These are phyloP conservation scores for Podospora pseudocomata DNA, from an alignment of 495 filamentous ascomycete species.

Conservation along the genomic window DNA sequence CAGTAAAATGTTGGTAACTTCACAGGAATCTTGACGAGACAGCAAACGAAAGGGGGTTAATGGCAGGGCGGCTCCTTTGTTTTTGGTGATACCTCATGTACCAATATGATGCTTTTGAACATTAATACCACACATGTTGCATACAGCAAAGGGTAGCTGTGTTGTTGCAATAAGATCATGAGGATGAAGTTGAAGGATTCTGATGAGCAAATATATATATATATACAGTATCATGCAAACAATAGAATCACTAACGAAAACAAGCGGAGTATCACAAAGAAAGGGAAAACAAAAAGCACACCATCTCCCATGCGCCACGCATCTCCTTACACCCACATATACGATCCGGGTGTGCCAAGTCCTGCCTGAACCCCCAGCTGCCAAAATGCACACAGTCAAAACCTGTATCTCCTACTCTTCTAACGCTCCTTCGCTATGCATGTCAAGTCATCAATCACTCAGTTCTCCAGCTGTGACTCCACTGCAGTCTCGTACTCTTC, in stretches of 20 bases:
- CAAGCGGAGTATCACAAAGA: background rate
- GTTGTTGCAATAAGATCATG: background rate
- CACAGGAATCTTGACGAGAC: too few species aligned
- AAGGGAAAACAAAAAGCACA: background rate
- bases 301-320: background rate
- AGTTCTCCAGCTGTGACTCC: constrained; percentile 18
- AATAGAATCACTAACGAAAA: background rate
- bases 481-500: constrained; percentile 38
- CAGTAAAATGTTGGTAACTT: constrained; percentile 13
- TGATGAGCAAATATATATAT: too few species aligned
- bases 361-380: background rate
- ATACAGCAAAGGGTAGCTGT: background rate
- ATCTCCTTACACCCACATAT: too few species aligned
- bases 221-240: background rate
- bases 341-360: background rate
- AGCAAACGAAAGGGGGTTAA: too few species aligned
- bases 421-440: background rate
- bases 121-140: background rate
- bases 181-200: too few species aligned
- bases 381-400: background rate
- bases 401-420: background rate
- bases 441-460: background rate
- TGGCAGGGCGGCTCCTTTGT: background rate
- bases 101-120: background rate
- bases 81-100: background rate